Evolutionary conservation across 1,139 yeast species (phyloP), one percentile per base, ranked within the genome.

Genomic region (Pneumocystis oryctolagi): DNA sequence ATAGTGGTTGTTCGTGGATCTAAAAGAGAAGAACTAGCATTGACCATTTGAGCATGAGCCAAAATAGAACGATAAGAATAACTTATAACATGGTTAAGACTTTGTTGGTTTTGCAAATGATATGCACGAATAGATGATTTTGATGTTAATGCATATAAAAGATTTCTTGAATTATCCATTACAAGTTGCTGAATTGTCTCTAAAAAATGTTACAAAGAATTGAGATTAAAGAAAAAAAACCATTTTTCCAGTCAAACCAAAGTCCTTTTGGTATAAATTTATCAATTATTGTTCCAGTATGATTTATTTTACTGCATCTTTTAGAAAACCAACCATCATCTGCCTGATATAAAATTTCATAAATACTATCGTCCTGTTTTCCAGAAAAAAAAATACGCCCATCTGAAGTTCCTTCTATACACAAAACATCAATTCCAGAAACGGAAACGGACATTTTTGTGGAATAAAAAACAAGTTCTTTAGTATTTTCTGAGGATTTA

Each of bases 311-410:
- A 67, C 83, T 84, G 71, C 96, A 88, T 69, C 84, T 85, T 70
- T 87, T 86, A 67, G 85, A 83, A 71, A 89, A 89, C 87, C 96
- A 92, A 61, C 89, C 85, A 60, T 90, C 92, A 47, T 86, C 82
- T 67, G 84, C 86, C n/a, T 90, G 82, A 71, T 94, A 94, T 65
- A 83, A 84, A 64, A 92, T 77, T 71, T 89, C 89, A 96, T 97
- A 92, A 61, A 94, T 79, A 69, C 90, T 84, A 59, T 81, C 76
- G 2, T 92, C 95, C 68, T 87, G 89, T 25, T 85, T 81, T 78
- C 96, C 95, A 25, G 87, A 79, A 72, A 94, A 88, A 72, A 87
- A 89, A 6, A 94, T 82, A 64, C 94, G 90, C 61, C 89, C 87
- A 0, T 92, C 83, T 34, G 82, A 82, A 70, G 83, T 82, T 1